Evolutionary conservation across 169 alveolate genomes (phyloP).

Genomic region (Eimeria tenella): DNA sequence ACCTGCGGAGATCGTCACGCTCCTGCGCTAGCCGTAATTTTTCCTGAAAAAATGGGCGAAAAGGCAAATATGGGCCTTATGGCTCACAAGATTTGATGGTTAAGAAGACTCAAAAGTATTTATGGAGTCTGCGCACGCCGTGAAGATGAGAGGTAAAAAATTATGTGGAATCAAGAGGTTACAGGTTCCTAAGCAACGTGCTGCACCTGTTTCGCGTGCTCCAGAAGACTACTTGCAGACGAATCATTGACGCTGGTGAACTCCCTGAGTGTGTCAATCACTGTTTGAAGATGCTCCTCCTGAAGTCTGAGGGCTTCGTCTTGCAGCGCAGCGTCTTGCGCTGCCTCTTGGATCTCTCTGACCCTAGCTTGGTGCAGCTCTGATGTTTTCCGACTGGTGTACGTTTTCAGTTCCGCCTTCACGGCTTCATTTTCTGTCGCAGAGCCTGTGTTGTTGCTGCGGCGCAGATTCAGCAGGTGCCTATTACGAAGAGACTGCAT

Average conservation of each 20-base stretch:
- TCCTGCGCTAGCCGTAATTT: conserved; percentile 32
- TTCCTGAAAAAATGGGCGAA: neutral
- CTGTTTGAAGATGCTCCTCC: conserved; percentile 31
- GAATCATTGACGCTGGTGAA: conserved; percentile 51
- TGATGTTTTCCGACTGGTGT: conserved; percentile 12
- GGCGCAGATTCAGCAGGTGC: neutral
- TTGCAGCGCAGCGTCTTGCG: conserved; percentile 71
- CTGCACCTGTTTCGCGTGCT: conserved; percentile 46
- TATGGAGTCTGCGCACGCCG: no score
- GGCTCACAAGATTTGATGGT: no score
- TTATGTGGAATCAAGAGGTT: no score
- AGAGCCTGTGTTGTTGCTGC: conserved; percentile 6
- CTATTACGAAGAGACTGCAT: no score
- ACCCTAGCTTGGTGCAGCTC: conserved; percentile 60
- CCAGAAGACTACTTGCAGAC: conserved; percentile 38
- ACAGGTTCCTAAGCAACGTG: no score
- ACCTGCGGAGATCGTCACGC: conserved; percentile 63
- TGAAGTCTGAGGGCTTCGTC: conserved; percentile 48
- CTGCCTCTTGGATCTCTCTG: conserved; percentile 54
- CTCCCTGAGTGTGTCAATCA: conserved; percentile 38
- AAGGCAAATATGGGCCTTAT: no score
- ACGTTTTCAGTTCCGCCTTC: neutral
- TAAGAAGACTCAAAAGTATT: no score
- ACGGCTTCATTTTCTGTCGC: neutral
- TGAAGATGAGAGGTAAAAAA: no score